Evolutionary conservation across 345 rosid species (phyloP).

Genomic region (Carallia brachiata): DNA sequence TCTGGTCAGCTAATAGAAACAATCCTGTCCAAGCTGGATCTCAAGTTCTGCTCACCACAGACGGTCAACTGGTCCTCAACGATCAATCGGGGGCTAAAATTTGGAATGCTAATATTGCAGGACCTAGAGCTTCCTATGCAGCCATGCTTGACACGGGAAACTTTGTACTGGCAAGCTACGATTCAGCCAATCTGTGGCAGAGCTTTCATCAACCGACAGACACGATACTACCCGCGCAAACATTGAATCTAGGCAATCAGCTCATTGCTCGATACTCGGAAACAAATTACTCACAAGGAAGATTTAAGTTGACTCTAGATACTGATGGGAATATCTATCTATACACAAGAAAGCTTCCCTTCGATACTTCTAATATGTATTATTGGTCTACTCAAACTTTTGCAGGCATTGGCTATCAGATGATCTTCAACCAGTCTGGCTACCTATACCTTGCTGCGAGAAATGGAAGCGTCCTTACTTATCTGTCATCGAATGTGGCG

Average conservation of each 20-base stretch:
- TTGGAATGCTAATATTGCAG: slow-evolving; percentile 27
- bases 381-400: slow-evolving; percentile 32
- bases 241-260: slow-evolving; percentile 7
- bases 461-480: slow-evolving; percentile 19
- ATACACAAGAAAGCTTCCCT: slow-evolving; percentile 23
- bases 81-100: slow-evolving; percentile 27
- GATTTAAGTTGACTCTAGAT: slow-evolving; percentile 32
- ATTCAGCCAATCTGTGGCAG: slow-evolving; percentile 36
- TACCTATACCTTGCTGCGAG: slow-evolving; percentile 28
- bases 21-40: slow-evolving; percentile 36
- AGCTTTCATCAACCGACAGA: slow-evolving; percentile 54
- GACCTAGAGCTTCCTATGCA: slow-evolving; percentile 31
- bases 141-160: slow-evolving; percentile 56
- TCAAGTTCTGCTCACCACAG: slow-evolving; percentile 31
- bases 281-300: slow-evolving; percentile 37
- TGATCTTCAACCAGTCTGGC: slow-evolving; percentile 51
- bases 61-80: slow-evolving; percentile 37
- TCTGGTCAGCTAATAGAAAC: slow-evolving; percentile 49
- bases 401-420: slow-evolving; percentile 11
- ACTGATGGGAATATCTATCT: slow-evolving; percentile 33
- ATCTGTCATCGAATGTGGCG: neutral
- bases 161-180: slow-evolving; percentile 32
- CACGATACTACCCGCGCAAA: slow-evolving; percentile 50
- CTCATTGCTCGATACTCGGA: slow-evolving; percentile 29
- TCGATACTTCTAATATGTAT: neutral